Conservation (phyloP, 192 early-diverging fungal genomes). For the Coemansia sp. region DNA sequence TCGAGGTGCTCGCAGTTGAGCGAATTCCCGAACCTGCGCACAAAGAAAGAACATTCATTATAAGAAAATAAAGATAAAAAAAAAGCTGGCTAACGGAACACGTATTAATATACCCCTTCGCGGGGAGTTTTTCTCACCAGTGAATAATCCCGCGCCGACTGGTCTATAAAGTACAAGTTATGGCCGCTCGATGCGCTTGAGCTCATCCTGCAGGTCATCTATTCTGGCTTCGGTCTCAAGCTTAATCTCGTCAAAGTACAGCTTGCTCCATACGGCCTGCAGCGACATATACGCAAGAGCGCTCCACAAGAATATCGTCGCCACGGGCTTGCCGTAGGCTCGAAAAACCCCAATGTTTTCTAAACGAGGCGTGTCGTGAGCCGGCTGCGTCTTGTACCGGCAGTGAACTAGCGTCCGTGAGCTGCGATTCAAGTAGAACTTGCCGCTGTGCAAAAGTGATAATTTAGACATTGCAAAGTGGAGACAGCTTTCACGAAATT, state of each 20-base stretch:
- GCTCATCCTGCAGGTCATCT: slow-evolving; percentile 26
- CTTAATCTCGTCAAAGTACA: slow-evolving; percentile 41
- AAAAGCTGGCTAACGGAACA: background rate
- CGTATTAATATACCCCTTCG: no score
- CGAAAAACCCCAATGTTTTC: slow-evolving; percentile 36
- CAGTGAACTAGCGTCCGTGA: no score
- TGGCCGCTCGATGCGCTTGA: background rate
- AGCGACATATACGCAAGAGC: slow-evolving; percentile 39
- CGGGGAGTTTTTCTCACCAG: no score
- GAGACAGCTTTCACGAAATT: no score
- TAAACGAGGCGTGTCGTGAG: slow-evolving; percentile 7
- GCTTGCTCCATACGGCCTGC: slow-evolving; percentile 44
- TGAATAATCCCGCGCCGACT: no score
- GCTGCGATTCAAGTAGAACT: no score
- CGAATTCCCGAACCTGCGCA: background rate
- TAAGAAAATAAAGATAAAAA: slow-evolving; percentile 1
- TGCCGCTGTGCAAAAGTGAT: no score
- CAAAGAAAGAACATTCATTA: background rate
- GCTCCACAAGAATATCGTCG: slow-evolving; percentile 47
- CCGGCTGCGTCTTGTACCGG: background rate
- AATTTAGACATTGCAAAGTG: no score
- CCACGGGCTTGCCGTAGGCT: slow-evolving; percentile 42
- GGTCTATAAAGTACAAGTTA: background rate
- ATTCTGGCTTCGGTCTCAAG: slow-evolving; percentile 47
- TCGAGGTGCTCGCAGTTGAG: background rate